A percentile compares a stretch with the other conserved stretches of the same genome.
phyloP scores from a whole-genome alignment of 345 rosid species.

The Durio zibethinus region DNA sequence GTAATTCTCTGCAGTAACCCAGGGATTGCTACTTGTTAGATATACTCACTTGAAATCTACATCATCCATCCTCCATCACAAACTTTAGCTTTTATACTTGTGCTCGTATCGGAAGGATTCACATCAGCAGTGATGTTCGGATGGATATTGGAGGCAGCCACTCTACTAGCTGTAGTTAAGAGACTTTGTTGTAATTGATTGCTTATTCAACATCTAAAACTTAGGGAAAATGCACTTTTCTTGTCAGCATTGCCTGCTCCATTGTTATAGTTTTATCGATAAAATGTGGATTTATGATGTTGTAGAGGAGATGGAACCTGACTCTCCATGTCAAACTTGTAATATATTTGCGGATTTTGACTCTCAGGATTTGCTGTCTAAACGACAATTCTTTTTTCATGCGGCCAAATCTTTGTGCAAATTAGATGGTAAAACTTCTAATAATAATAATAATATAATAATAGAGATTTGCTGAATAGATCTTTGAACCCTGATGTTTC shows the following conservation, averaged over 20 bases:
- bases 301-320: neutral
- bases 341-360: neutral
- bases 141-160: neutral
- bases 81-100: neutral
- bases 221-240: neutral
- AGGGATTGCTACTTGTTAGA: neutral
- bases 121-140: neutral
- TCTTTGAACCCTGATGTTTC: neutral
- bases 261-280: neutral
- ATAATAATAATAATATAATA: too few relatives aligned
- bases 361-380: neutral
- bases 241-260: neutral
- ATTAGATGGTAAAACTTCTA: too few relatives aligned
- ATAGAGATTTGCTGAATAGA: neutral
- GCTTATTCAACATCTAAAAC: neutral
- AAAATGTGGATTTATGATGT: neutral
- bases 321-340: neutral
- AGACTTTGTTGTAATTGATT: neutral
- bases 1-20: neutral
- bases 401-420: neutral
- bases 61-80: neutral
- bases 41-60: neutral
- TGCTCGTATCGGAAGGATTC: neutral
- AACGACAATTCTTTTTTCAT: neutral
- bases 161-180: neutral